These are phyloP conservation scores for Rhipidocladum racemiflorum DNA, from an alignment of 176 grass and related monocot species.

Conservation along the genomic window DNA sequence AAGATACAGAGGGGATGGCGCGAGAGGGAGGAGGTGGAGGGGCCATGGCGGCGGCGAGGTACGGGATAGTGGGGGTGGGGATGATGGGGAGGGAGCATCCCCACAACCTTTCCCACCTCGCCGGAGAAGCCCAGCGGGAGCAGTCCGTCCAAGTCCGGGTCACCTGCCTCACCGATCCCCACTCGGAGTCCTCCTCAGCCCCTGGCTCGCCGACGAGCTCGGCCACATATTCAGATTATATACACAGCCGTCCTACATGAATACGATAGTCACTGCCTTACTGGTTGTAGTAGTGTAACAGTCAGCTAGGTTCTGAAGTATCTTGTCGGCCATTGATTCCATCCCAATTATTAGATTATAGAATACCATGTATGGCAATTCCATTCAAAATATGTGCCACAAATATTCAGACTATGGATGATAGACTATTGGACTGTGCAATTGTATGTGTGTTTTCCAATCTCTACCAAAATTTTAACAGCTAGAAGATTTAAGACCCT, in stretches of 20 bases:
- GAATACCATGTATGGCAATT: background rate
- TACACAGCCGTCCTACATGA: no score
- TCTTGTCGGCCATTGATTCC: background rate
- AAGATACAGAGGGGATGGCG: no score
- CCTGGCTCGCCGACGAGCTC: slow-evolving; percentile 58
- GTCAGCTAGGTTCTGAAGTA: no score
- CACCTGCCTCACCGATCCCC: slow-evolving; percentile 53
- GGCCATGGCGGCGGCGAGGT: no score
- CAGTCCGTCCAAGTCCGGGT: slow-evolving; percentile 31
- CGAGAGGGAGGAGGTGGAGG: no score
- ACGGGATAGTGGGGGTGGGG: no score
- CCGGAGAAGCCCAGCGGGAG: slow-evolving; percentile 33
- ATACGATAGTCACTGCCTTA: no score
- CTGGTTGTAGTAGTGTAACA: no score
- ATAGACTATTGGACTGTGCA: background rate
- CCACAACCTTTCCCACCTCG: slow-evolving; percentile 75
- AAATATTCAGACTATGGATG: background rate
- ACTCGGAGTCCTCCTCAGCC: slow-evolving; percentile 48
- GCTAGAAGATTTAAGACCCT: no score
- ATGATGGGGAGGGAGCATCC: no score
- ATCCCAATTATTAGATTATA: background rate
- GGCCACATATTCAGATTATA: slow-evolving; percentile 49
- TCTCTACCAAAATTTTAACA: no score
- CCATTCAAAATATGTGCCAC: background rate
- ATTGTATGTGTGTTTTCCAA: no score